These are phyloP conservation scores for Huiozyma sinensis DNA, from an alignment of 805 yeast species.

Conservation along the genomic window DNA sequence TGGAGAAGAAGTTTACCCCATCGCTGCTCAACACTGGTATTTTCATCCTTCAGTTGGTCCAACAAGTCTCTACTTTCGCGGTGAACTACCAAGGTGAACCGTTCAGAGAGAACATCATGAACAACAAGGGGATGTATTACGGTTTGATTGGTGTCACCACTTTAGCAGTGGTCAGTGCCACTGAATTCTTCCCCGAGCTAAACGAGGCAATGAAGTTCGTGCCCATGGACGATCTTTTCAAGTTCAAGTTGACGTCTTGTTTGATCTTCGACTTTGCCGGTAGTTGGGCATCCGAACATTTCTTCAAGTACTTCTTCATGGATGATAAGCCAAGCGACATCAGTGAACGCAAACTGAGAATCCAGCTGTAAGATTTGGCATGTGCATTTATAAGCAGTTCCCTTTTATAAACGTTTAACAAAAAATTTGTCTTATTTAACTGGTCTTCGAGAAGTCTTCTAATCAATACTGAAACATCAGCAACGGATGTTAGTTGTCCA, in stretches of 20 bases:
- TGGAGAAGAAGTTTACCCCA: conserved; percentile 81
- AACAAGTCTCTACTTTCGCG: conserved; percentile 95
- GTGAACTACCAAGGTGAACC: conserved; percentile 97
- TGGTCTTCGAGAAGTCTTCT: not conserved
- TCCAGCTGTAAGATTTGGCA: not conserved
- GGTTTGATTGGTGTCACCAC: conserved; percentile 87
- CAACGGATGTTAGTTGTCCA: no score
- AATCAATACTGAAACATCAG: no score
- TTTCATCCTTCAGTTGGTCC: conserved; percentile 86
- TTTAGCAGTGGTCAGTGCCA: conserved; percentile 81
- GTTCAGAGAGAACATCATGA: conserved; percentile 80
- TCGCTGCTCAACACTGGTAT: conserved; percentile 92
- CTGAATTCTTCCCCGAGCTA: conserved; percentile 89
- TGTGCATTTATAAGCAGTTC: not conserved
- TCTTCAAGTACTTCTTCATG: conserved; percentile 78
- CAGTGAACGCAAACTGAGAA: conserved; percentile 33
- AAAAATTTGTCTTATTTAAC: not conserved
- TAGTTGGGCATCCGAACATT: conserved; percentile 66
- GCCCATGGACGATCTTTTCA: conserved; percentile 67
- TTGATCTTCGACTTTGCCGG: conserved; percentile 68
- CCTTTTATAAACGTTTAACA: not conserved
- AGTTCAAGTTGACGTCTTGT: conserved; percentile 60
- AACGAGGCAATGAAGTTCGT: conserved; percentile 89
- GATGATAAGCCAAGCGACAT: conserved; percentile 89
- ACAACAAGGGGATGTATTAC: conserved; percentile 93